Base-by-base conservation (phyloP, 2,329 filamentous ascomycete genomes). In the Trichoderma semiorbis region DNA sequence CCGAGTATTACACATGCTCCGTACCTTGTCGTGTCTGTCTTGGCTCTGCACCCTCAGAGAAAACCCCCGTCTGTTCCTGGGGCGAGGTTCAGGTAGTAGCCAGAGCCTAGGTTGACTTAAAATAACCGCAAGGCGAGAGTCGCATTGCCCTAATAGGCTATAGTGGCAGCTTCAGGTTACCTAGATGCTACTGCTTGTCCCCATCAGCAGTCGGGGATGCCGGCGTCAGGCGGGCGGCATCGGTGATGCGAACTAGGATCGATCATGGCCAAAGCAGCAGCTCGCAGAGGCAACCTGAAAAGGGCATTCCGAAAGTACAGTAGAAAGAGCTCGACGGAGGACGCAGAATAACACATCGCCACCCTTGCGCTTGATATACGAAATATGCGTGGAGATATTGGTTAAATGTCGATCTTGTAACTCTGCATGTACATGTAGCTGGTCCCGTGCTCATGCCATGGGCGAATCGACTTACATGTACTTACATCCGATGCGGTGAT, bases 371-470 rank as follows among this genome's bases (percentile, higher is more conserved):
- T 8, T 14, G 21, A 28, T 16, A 16, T 28, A 30, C 53, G 53
- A 50, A 50, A 12, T 53, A 3, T 53, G 14, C 47, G 47, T 53
- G 47, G 47, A 24, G 47, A 53, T 24, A 3, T 53, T 43, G 53
- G 64, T 43, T 61, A n/a, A 34, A 61, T 69, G 66, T 69, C 66
- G 66, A 69, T 69, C 66, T 36, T 50, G 43, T n/a, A 16, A 65
- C 62, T 1, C 62, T 5, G 18, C 6, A 47, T 34, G 14, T 55
- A 34, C 63, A 50, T 30, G 53, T 26, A 43, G 53, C 57, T 53
- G 66, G 66, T 69, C 66, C 39, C 66, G 66, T 69, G 66, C 66
- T 62, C 57, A 53, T 61, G 39, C 26, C 10, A 14, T 39, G 32
- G 47, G 64, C 57, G 57, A 69, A 69, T 69, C 67, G 58, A 69